Evolutionary conservation across 129 eudicot species (phyloP).

Genomic region (Pseudognaphalium luteoalbum): DNA sequence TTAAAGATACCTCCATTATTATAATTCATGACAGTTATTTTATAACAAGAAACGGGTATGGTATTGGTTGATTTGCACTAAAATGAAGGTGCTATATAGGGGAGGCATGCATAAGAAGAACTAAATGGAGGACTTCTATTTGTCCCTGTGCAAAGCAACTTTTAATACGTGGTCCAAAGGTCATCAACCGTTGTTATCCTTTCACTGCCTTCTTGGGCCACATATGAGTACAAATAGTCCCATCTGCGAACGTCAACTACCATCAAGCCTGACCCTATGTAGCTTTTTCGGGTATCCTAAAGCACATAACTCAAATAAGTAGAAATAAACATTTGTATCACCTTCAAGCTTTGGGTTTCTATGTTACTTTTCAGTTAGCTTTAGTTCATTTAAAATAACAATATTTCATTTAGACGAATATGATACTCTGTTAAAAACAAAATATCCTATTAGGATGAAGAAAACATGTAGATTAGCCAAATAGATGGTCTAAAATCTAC

Average conservation of each 20-base stretch:
- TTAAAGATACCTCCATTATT: no score
- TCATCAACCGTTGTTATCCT: not conserved
- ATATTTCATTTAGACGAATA: no score
- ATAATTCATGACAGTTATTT: no score
- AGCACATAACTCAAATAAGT: not conserved
- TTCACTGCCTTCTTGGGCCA: slow-evolving; percentile 1
- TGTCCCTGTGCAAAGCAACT: not conserved
- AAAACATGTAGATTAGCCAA: not conserved
- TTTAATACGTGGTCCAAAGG: not conserved
- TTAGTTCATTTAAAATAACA: not conserved
- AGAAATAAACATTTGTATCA: not conserved
- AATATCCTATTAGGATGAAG: not conserved
- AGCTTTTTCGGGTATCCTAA: not conserved
- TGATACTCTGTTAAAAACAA: no score
- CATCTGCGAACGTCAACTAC: not conserved
- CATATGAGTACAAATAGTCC: not conserved
- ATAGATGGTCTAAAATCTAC: not conserved
- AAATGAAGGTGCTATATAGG: not conserved
- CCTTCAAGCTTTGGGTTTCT: not conserved
- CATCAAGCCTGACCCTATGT: not conserved
- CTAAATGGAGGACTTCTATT: not conserved
- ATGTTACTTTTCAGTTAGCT: not conserved
- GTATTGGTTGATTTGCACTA: not conserved
- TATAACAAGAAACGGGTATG: no score
- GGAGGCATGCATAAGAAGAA: slow-evolving; percentile 1